phyloP scores from a whole-genome alignment of 2,329 filamentous ascomycete genomes.

The Coniochaeta ligniaria region DNA sequence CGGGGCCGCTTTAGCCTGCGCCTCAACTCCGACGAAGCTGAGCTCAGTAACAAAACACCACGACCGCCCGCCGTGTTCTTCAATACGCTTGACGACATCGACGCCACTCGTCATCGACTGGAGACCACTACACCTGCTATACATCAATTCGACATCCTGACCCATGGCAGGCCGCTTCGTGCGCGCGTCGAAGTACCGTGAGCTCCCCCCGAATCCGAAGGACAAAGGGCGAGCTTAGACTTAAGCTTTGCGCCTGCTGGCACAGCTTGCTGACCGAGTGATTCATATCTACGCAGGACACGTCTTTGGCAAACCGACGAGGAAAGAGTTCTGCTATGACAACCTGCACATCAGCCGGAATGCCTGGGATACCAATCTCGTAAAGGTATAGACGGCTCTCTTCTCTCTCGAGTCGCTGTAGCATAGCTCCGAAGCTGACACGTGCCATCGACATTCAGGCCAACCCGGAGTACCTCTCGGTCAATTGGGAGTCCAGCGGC shows the following conservation, averaged over 20 bases:
- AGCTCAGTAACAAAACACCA: not conserved
- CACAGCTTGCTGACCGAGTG: constrained; percentile 15
- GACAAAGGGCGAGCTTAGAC: not conserved
- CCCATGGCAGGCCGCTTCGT: constrained; percentile 58
- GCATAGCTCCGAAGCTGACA: constrained; percentile 8
- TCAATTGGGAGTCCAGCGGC: constrained; percentile 97
- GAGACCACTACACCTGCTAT: not conserved
- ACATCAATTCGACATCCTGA: not conserved
- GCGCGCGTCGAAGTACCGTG: constrained; percentile 63
- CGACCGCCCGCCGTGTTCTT: not conserved
- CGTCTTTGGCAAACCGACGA: constrained; percentile 92
- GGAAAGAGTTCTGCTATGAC: constrained; percentile 98
- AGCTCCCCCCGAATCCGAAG: constrained; percentile 19
- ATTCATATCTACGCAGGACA: constrained; percentile 57
- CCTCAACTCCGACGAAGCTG: not conserved
- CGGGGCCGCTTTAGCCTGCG: not conserved
- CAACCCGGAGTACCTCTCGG: constrained; percentile 90
- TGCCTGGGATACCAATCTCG: constrained; percentile 97
- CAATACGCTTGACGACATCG: not conserved
- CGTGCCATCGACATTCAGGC: constrained; percentile 45
- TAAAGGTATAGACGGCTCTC: constrained; percentile 62
- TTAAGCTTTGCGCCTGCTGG: not conserved
- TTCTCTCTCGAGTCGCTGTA: not conserved
- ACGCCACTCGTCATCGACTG: not conserved
- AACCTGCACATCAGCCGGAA: constrained; percentile 96